Percentiles rank a stretch among this genome's conserved stretches.
These are phyloP conservation scores for Lizonia empirigonia DNA, from an alignment of 2,329 filamentous ascomycete genomes.

Conservation along the genomic window DNA sequence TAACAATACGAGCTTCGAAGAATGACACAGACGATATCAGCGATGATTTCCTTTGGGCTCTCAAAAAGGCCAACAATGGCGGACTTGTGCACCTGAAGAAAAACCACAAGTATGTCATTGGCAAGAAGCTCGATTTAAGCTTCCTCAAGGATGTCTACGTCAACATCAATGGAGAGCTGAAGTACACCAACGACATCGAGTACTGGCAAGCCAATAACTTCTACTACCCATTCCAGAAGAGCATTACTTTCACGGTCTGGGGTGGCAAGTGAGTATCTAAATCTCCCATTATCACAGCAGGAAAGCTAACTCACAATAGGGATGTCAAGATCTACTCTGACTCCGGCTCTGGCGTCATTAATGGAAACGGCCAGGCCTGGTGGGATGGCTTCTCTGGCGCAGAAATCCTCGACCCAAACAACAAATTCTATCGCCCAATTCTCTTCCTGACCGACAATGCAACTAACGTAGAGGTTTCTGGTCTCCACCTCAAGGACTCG, in stretches of 20 bases:
- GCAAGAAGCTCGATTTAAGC: constrained; percentile 63
- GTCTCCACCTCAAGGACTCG: constrained; percentile 65
- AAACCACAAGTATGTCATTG: constrained; percentile 62
- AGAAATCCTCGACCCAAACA: constrained; percentile 59
- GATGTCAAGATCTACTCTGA: constrained; percentile 61
- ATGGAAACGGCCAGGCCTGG: constrained; percentile 61
- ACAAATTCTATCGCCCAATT: constrained; percentile 64
- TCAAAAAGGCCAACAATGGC: constrained; percentile 63
- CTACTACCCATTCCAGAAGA: constrained; percentile 59
- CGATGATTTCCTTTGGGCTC: constrained; percentile 59
- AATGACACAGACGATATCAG: constrained; percentile 64
- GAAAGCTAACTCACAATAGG: constrained; percentile 19
- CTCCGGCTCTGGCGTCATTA: constrained; percentile 53
- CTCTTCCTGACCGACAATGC: constrained; percentile 67
- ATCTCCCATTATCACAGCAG: background rate
- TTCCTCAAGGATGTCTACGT: constrained; percentile 64
- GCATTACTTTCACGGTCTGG: constrained; percentile 68
- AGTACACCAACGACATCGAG: constrained; percentile 55
- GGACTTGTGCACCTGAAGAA: constrained; percentile 62
- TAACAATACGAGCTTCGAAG: constrained; percentile 60
- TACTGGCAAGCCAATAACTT: constrained; percentile 60
- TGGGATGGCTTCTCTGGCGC: constrained; percentile 54
- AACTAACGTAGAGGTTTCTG: constrained; percentile 62
- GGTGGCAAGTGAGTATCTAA: constrained; percentile 54
- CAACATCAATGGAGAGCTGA: constrained; percentile 61